Base-by-base conservation (phyloP, 140 eudicot species). In the Flaveria floridana region DNA sequence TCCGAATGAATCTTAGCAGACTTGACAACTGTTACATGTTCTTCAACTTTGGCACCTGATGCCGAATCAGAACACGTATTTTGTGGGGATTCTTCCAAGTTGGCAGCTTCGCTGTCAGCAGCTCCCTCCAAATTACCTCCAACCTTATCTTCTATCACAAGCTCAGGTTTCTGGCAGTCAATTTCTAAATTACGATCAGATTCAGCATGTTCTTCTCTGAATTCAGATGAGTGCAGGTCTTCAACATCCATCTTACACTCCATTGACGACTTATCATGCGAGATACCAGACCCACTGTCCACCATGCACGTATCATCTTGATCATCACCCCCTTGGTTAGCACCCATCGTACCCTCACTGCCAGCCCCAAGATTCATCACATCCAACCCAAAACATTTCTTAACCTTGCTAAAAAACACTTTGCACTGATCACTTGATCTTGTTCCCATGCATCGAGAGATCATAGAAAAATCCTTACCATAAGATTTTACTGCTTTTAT, bases 321-420 rank as follows among this genome's bases (percentile, higher is more conserved):
- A 73, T 86, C 99, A 76, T 82, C 88, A 73, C 92, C 89, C 14
- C 96, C 94, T 23, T 42, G 69, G 73, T 87, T 83, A 70, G 72
- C 79, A 77, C 85, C 85, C 20, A 19, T 80, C 25, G 64, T 62
- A 71, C 84, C 86, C 68, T 68, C 82, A 68, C 73, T 55, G 1
- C 84, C 62, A 55, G 69, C 28, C 53, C 81, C 84, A 26, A 74
- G 65, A 50, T 50, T 70, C 70, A 83, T 71, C 59, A 19, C 70
- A 83, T 95, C 97, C 71, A 95, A 82, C 53, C 96, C 91, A 25
- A 95, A 87, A 64, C 92, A 81, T 79, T 87, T 91, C 26, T 96
- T 68, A 18, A 87, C 89, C 80, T 95, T 95, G 84, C 97, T 91
- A 65, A 79, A 95, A 76, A 85, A 95, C 53, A 87, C 76, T 68